Percentiles rank a stretch among this genome's conserved stretches.
These are phyloP conservation scores for Suillus paluster DNA, from an alignment of 768 basidiomycete genomes.

Conservation along the genomic window DNA sequence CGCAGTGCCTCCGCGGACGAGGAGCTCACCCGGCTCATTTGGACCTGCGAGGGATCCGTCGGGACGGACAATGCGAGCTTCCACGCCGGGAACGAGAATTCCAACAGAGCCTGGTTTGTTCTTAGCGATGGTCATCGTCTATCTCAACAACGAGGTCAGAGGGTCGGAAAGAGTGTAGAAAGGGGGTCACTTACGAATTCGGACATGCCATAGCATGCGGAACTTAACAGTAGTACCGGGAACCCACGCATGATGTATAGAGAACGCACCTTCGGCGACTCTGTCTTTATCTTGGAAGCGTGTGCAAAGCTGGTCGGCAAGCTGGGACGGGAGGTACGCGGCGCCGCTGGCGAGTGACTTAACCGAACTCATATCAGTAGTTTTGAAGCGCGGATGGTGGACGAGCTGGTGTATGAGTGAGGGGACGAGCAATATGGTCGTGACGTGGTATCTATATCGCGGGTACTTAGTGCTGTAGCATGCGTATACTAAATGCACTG, in stretches of 20 bases:
- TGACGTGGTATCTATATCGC: conserved; percentile 54
- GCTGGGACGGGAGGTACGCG: conserved; percentile 65
- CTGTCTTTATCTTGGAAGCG: conserved; percentile 28
- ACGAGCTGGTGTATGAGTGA: conserved; percentile 69
- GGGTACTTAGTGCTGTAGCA: too few relatives aligned
- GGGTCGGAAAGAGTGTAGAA: too few relatives aligned
- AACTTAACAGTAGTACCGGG: too few relatives aligned
- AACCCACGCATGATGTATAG: too few relatives aligned
- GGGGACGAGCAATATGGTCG: conserved; percentile 55
- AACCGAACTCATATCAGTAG: too few relatives aligned
- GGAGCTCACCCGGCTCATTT: conserved; percentile 70
- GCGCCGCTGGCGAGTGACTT: conserved; percentile 52
- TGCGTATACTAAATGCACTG: too few relatives aligned
- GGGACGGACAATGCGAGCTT: conserved; percentile 60
- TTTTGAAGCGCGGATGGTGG: conserved; percentile 42
- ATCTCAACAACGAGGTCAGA: too few relatives aligned
- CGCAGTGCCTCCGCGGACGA: conserved; percentile 56
- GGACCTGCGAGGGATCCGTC: conserved; percentile 57
- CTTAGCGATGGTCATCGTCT: conserved; percentile 17
- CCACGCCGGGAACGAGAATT: conserved; percentile 63
- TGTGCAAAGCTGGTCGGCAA: conserved; percentile 39
- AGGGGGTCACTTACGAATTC: too few relatives aligned
- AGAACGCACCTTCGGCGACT: conserved; percentile 51
- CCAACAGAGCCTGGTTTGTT: conserved; percentile 52
- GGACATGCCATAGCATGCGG: too few relatives aligned